Evolutionary conservation across 139 green algal species (phyloP), one percentile per base, ranked within the genome.

Genomic region (Diplosphaera chodatii): DNA sequence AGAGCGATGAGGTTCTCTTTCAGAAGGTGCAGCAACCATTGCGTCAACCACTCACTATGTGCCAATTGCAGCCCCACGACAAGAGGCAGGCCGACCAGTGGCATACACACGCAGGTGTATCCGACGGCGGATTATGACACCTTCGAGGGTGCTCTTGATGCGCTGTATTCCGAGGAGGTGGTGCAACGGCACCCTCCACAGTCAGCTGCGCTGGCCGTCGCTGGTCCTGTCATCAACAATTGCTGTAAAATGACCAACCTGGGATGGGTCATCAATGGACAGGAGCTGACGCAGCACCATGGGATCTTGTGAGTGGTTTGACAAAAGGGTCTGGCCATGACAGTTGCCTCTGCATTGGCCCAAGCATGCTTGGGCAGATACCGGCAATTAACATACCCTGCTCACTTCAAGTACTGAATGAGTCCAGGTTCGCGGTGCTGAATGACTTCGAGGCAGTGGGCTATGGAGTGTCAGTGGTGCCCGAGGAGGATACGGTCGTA

Each of bases 361-460:
- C n/a, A n/a, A n/a, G n/a, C n/a, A n/a, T n/a, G n/a, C n/a, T n/a
- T n/a, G n/a, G n/a, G n/a, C n/a, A n/a, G n/a, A n/a, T n/a, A n/a
- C n/a, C n/a, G n/a, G n/a, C n/a, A n/a, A n/a, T n/a, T n/a, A n/a
- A n/a, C n/a, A n/a, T n/a, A n/a, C n/a, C n/a, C n/a, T n/a, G n/a
- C n/a, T n/a, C n/a, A n/a, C n/a, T n/a, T n/a, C n/a, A n/a, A n/a
- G 1, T 74, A 48, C 33, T 29, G 27, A 27, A 8, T 74, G 56
- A 5, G 48, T 10, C 8, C 78, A 89, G 81, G 37, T 75, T 88
- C 20, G 75, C 75, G 13, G 83, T 97, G 34, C 76, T 97, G 23
- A 97, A 97, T 76, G 92, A 97, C 80, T 97, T 97, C 75, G 91
- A 96, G 78, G 93, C 93, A 2, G 85, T 94, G 21, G 93, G 93